A percentile compares a stretch with the other conserved stretches of the same genome.
Evolutionary conservation across 2,329 filamentous ascomycete species (phyloP).

Genomic region (Aspergillus sp.): DNA sequence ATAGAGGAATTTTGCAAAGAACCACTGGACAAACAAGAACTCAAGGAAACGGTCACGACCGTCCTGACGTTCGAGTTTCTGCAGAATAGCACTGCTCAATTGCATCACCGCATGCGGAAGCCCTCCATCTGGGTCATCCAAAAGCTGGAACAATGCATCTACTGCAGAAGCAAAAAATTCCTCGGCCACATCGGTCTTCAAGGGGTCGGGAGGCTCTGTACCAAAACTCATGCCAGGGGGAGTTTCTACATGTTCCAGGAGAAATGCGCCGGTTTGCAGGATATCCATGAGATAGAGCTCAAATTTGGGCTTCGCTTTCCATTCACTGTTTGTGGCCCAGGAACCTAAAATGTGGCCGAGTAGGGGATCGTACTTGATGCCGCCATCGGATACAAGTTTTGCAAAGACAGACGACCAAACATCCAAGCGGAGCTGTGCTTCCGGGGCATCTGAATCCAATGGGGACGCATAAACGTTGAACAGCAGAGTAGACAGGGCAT

Average conservation of each 20-base stretch:
- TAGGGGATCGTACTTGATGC: slow-evolving; percentile 75
- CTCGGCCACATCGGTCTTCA: slow-evolving; percentile 79
- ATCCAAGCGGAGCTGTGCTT: slow-evolving; percentile 76
- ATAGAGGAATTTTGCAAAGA: slow-evolving; percentile 84
- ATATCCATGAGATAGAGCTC: slow-evolving; percentile 95
- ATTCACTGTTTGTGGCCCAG: slow-evolving; percentile 83
- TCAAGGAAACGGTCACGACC: slow-evolving; percentile 73
- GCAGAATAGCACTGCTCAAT: slow-evolving; percentile 79
- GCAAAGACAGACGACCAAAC: slow-evolving; percentile 89
- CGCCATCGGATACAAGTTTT: slow-evolving; percentile 74
- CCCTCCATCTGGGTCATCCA: slow-evolving; percentile 83
- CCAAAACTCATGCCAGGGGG: slow-evolving; percentile 71
- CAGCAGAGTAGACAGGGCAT: slow-evolving; percentile 79
- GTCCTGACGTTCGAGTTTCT: slow-evolving; percentile 69
- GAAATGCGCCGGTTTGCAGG: slow-evolving; percentile 86
- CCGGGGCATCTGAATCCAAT: slow-evolving; percentile 75
- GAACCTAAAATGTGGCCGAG: slow-evolving; percentile 82
- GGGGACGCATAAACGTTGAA: slow-evolving; percentile 90
- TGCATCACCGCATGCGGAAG: slow-evolving; percentile 84
- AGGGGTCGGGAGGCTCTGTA: slow-evolving; percentile 65
- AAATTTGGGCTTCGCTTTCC: slow-evolving; percentile 85
- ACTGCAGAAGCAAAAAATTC: slow-evolving; percentile 86
- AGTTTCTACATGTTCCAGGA: slow-evolving; percentile 82
- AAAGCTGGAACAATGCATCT: slow-evolving; percentile 76
- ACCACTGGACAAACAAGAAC: slow-evolving; percentile 87